A percentile compares a stretch with the other conserved stretches of the same genome.
Conservation (phyloP, 2,329 filamentous ascomycete species). For the Metarhizium rileyi region DNA sequence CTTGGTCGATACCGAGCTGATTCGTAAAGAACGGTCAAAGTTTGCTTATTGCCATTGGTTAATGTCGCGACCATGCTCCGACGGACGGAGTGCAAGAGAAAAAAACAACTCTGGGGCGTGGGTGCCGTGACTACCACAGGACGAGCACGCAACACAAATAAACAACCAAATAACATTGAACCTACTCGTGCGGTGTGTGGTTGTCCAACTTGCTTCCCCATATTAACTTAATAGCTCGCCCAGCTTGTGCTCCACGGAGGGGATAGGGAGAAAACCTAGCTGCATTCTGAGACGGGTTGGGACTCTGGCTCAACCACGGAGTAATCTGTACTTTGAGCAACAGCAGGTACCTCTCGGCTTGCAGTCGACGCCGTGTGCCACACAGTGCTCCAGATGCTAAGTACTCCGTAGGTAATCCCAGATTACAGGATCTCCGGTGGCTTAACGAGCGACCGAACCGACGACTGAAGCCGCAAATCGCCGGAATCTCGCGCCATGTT, state of each 20-base stretch:
- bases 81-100: not conserved
- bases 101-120: not conserved
- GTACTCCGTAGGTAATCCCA: too few species aligned
- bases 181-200: too few species aligned
- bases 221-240: not conserved
- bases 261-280: not conserved
- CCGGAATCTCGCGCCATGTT: too few species aligned
- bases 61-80: too few species aligned
- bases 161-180: not conserved
- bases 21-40: too few species aligned
- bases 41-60: too few species aligned
- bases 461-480: too few species aligned
- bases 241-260: not conserved
- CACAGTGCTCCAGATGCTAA: constrained; percentile 8
- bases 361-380: constrained; percentile 6
- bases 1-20: too few species aligned
- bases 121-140: not conserved
- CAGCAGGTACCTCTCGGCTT: constrained; percentile 3
- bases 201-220: not conserved
- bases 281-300: constrained; percentile 1
- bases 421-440: too few species aligned
- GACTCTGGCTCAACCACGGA: too few species aligned
- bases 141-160: not conserved
- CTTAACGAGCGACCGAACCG: too few species aligned
- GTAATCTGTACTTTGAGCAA: too few species aligned